A percentile compares a stretch with the other conserved stretches of the same genome.
These are phyloP conservation scores for Corylus heterophylla DNA, from an alignment of 306 rosid species.

Conservation along the genomic window DNA sequence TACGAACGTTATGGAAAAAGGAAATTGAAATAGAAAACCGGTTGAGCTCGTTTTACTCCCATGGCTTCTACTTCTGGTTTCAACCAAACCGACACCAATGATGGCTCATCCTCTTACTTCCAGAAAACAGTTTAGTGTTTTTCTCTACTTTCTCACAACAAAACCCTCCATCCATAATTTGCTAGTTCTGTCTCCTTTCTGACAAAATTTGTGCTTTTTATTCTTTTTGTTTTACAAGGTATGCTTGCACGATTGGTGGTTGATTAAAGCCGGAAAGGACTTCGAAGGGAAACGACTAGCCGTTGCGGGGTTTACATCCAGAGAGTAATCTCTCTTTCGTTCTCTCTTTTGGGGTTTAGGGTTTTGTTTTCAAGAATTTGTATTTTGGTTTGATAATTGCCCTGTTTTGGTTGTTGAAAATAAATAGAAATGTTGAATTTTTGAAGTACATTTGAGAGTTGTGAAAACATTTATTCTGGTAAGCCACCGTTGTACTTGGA, in stretches of 20 bases:
- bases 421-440: neutral
- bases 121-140: constrained; percentile 30
- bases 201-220: neutral
- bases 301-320: constrained; percentile 56
- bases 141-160: neutral
- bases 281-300: constrained; percentile 50
- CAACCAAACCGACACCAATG: neutral
- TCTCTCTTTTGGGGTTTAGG: constrained; percentile 4
- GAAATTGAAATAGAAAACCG: too few species aligned
- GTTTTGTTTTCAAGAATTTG: neutral
- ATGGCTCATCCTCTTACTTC: constrained; percentile 16
- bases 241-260: constrained; percentile 68
- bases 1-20: too few species aligned
- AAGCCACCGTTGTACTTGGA: neutral
- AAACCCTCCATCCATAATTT: neutral
- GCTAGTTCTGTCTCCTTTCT: neutral
- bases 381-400: neutral
- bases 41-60: neutral
- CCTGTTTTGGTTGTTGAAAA: neutral
- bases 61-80: neutral
- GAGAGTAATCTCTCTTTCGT: constrained; percentile 35
- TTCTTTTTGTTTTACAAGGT: constrained; percentile 33
- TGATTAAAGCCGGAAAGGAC: constrained; percentile 38
- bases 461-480: neutral
- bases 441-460: neutral